Conservation (phyloP, 768 basidiomycete genomes). For the Rhizopogon vinicolor region DNA sequence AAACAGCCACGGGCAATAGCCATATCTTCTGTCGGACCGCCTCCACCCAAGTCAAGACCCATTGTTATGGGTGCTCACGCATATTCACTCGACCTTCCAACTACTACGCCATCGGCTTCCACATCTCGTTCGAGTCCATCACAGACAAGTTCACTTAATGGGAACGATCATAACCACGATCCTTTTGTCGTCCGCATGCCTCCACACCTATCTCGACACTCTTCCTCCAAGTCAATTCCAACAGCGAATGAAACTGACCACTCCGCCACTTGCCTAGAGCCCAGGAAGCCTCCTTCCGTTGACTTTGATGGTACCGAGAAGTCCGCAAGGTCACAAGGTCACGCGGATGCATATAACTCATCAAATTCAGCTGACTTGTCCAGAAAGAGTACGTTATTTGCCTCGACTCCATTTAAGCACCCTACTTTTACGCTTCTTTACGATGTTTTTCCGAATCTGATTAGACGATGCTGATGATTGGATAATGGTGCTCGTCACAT, state of each 20-base stretch:
- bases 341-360: constrained; percentile 6
- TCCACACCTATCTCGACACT: constrained; percentile 26
- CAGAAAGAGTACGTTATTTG: constrained; percentile 33
- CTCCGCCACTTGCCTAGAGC: constrained; percentile 41
- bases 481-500: constrained; percentile 2
- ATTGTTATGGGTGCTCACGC: constrained; percentile 7
- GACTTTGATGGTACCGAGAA: neutral
- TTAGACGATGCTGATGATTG: constrained; percentile 4
- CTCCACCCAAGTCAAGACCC: constrained; percentile 12
- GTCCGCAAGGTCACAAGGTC: neutral
- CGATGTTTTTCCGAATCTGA: neutral
- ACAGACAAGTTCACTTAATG: constrained; percentile 5
- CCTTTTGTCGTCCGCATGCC: constrained; percentile 40
- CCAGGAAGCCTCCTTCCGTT: constrained; percentile 25
- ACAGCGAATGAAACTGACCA: constrained; percentile 29
- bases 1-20: constrained; percentile 9
- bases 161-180: constrained; percentile 29
- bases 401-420: neutral
- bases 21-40: constrained; percentile 7
- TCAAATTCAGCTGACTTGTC: constrained; percentile 25
- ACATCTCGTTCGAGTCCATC: neutral
- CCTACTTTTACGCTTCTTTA: neutral
- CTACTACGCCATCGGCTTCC: constrained; percentile 2
- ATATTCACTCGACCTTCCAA: neutral
- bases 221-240: constrained; percentile 20